phyloP scores from a whole-genome alignment of 2,329 filamentous ascomycete genomes.

The Bipolaris sorokiniana region DNA sequence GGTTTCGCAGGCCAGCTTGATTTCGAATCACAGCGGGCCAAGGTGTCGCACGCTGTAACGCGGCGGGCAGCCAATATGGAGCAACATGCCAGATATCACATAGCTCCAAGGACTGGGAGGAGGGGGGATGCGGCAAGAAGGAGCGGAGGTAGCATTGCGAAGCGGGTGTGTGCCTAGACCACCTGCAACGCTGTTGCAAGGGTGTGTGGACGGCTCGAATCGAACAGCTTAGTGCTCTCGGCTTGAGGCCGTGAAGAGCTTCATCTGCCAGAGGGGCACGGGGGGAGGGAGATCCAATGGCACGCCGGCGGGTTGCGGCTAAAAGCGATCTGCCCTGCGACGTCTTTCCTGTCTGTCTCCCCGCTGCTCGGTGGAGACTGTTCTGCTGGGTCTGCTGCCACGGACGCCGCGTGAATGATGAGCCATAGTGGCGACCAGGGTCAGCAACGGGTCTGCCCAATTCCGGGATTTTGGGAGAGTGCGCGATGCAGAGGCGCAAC shows the following conservation, averaged over 20 bases:
- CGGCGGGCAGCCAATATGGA: conserved; percentile 39
- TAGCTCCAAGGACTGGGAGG: conserved; percentile 34
- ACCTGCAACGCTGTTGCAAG: conserved; percentile 8
- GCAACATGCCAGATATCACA: conserved; percentile 44
- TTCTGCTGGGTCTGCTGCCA: conserved; percentile 2
- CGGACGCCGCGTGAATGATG: conserved; percentile 3
- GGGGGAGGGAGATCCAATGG: conserved; percentile 18
- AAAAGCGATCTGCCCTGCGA: conserved; percentile 28
- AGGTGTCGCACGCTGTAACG: conserved; percentile 43
- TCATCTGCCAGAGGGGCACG: conserved; percentile 15
- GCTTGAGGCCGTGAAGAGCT: conserved; percentile 3
- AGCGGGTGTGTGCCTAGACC: conserved; percentile 1
- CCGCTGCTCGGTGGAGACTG: conserved; percentile 7
- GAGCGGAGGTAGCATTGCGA: conserved; percentile 1
- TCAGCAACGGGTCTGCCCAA: conserved; percentile 26
- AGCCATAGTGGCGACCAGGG: conserved; percentile 4
- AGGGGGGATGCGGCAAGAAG: conserved; percentile 1
- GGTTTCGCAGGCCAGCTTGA: conserved; percentile 40
- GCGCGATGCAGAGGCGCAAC: conserved; percentile 28
- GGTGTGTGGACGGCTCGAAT: conserved; percentile 18
- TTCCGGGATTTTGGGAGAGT: conserved; percentile 37
- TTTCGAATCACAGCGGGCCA: conserved; percentile 38
- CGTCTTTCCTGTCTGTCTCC: conserved; percentile 22
- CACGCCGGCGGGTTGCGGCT: conserved; percentile 9
- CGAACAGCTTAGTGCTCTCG: conserved; percentile 10